phyloP scores from a whole-genome alignment of 805 yeast species.

The Lipomyces anomalus region DNA sequence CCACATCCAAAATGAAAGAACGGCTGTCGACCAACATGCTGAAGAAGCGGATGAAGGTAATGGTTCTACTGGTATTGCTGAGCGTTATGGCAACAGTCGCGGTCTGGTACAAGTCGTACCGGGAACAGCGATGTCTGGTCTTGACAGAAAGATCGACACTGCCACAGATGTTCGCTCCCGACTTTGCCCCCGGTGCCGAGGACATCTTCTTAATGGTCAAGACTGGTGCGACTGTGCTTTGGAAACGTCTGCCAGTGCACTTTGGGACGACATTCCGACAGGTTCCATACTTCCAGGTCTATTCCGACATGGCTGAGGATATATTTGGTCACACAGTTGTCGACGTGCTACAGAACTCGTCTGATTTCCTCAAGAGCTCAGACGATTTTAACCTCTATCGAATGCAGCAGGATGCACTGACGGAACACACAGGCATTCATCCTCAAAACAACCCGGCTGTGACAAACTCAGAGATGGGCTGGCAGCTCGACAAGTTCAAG shows the following conservation, averaged over 20 bases:
- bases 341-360: conserved; percentile 28
- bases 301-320: conserved; percentile 33
- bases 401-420: conserved; percentile 13
- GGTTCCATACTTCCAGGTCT: conserved; percentile 33
- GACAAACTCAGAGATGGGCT: conserved; percentile 25
- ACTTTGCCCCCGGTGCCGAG: conserved; percentile 16
- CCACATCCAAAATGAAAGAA: no score
- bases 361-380: conserved; percentile 8
- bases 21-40: no score
- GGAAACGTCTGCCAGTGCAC: conserved; percentile 36
- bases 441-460: conserved; percentile 10
- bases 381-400: conserved; percentile 28
- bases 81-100: no score
- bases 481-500: conserved; percentile 36
- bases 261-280: conserved; percentile 31
- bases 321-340: conserved; percentile 33
- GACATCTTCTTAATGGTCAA: conserved; percentile 33
- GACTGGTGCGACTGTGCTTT: conserved; percentile 34
- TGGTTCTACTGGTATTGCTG: no score
- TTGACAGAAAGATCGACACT: no score
- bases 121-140: no score
- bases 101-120: no score
- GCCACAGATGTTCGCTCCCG: conserved; percentile 2
- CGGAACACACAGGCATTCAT: conserved; percentile 6
- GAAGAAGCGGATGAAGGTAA: no score